Evolutionary conservation across 2,329 filamentous ascomycete species (phyloP), one percentile per base, ranked within the genome.

Genomic region (Sphaerostilbella broomeana): DNA sequence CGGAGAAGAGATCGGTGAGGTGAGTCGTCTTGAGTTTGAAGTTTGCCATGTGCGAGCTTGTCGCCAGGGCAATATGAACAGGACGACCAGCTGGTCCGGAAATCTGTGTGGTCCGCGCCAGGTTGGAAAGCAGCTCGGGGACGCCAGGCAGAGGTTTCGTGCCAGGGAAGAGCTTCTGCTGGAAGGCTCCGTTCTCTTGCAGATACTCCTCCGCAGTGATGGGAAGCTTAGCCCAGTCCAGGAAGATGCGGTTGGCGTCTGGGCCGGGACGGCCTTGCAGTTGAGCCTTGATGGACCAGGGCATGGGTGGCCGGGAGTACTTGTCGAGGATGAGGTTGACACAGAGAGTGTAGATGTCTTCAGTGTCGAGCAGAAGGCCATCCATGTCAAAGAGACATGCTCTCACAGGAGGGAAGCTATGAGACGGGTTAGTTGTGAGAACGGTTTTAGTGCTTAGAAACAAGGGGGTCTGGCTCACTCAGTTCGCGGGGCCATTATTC

Each of bases 351-450:
- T 97, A 97, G 40, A 79, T 63, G 54, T 97, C 92, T 69, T 97
- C 92, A 22, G 86, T 88, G 64, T 97, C 81, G 58, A 98, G 84
- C 15, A 98, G 77, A 24, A 98, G 81, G 45, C 92, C 92, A 63
- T 98, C 92, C 89, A 97, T 95, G 70, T 98, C 92, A 62, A 98
- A 97, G 49, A 98, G 81, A 63, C 89, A 95, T 51, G 90, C 92
- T 51, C 88, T 77, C 43, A 97, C 73, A 32, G 83, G 79, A 15
- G 86, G 84, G 61, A 88, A 81, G 58, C 83, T 86, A 54, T 21
- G 21, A 9, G 7, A 10, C 7, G 16, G 25, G 13, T 32, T 35
- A 28, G 38, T 13, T 31, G 38, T 24, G 41, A n/a, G n/a, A n/a
- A n/a, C 2, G 9, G 11, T 12, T 6, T 34, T 17, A 12, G 18